Conservation (phyloP, 2,329 filamentous ascomycete genomes). For the Ceratocystis ficicola region DNA sequence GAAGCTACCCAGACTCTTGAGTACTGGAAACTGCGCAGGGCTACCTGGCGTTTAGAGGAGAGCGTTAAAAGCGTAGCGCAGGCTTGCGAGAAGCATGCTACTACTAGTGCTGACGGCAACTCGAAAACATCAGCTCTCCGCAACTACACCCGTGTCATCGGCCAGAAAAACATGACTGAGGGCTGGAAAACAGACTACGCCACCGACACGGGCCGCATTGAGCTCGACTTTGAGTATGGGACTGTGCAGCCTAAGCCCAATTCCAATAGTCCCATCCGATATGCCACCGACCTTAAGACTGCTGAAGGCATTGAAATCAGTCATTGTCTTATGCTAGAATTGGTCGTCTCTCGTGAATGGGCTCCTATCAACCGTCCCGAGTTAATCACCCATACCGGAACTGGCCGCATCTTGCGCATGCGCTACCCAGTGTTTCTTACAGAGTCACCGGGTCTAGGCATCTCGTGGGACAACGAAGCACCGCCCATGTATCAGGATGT, state of each 20-base stretch:
- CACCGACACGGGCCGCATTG: conserved; percentile 47
- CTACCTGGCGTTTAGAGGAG: conserved; percentile 90
- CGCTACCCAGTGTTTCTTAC: conserved; percentile 77
- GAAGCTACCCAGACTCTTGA: conserved; percentile 57
- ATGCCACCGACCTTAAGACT: conserved; percentile 66
- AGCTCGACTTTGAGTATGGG: conserved; percentile 59
- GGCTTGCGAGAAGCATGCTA: conserved; percentile 64
- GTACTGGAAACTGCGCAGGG: conserved; percentile 77
- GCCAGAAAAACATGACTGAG: conserved; percentile 65
- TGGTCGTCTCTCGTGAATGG: conserved; percentile 90
- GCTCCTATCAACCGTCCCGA: conserved; percentile 54
- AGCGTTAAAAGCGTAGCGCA: conserved; percentile 65
- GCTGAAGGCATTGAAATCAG: conserved; percentile 63
- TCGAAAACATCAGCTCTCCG: conserved; percentile 54
- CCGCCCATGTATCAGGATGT: conserved; percentile 92
- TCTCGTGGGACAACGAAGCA: conserved; percentile 94
- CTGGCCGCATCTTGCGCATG: conserved; percentile 82
- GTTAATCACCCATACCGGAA: conserved; percentile 72
- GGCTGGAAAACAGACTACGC: conserved; percentile 74
- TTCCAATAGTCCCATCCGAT: conserved; percentile 33
- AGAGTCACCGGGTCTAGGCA: conserved; percentile 71
- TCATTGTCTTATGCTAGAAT: conserved; percentile 79
- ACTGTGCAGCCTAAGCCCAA: conserved; percentile 30
- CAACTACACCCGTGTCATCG: conserved; percentile 63
- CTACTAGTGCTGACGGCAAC: conserved; percentile 32